phyloP scores from a whole-genome alignment of 169 alveolate genomes.

The Plasmodium reichenowi region DNA sequence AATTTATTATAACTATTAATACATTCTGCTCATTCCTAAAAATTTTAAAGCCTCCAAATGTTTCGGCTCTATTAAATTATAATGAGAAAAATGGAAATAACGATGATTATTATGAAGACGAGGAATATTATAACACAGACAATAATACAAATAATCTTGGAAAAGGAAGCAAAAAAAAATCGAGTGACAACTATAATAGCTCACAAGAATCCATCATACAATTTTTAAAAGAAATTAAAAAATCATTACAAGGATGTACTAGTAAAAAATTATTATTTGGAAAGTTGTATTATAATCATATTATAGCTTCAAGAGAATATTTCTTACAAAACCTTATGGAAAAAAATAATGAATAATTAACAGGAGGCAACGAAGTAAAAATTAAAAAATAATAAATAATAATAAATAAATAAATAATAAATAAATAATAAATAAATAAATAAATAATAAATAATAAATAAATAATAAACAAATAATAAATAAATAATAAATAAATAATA shows the following conservation, averaged over 20 bases:
- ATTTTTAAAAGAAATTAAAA: constrained; percentile 37
- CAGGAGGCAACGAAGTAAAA: not conserved
- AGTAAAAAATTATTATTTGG: constrained; percentile 67
- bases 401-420: not conserved
- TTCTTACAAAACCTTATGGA: constrained; percentile 36
- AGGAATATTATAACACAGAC: not conserved
- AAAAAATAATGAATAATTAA: constrained; percentile 5
- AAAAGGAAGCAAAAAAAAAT: not conserved
- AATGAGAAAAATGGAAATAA: constrained; percentile 11
- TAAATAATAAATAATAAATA: not conserved
- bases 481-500: not conserved
- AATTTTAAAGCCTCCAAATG: constrained; percentile 64
- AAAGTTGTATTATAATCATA: constrained; percentile 40
- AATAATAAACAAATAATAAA: not conserved
- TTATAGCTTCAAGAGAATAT: constrained; percentile 43
- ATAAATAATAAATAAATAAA: not conserved
- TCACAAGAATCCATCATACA: constrained; percentile 21
- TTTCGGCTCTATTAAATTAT: constrained; percentile 56
- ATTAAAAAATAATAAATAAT: not conserved
- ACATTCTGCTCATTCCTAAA: constrained; percentile 49
- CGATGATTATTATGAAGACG: constrained; percentile 19
- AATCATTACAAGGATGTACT: constrained; percentile 73
- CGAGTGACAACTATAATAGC: no score
- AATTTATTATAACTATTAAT: constrained; percentile 37
- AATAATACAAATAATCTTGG: not conserved